Conservation (phyloP, 164 flowering plant species). For the Malania oleifera region DNA sequence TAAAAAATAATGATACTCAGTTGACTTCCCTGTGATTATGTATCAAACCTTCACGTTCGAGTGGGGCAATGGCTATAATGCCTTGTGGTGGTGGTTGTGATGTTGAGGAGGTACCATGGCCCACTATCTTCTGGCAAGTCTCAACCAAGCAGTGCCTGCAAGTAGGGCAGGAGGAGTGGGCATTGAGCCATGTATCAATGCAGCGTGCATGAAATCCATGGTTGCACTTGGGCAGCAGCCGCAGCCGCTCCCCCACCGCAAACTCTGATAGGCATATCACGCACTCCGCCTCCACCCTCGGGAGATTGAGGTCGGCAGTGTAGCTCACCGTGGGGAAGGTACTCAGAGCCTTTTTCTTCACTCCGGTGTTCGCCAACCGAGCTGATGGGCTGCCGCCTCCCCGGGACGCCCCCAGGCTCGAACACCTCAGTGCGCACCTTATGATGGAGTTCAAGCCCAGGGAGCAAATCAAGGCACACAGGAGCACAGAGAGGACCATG, state of each 20-base stretch:
- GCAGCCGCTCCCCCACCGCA: slow-evolving; percentile 40
- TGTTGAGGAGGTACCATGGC: slow-evolving; percentile 29
- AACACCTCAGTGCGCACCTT: slow-evolving; percentile 71
- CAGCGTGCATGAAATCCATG: slow-evolving; percentile 84
- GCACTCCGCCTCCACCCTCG: slow-evolving; percentile 60
- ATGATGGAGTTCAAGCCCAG: slow-evolving; percentile 76
- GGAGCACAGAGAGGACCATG: slow-evolving; percentile 74
- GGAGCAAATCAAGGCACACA: slow-evolving; percentile 81
- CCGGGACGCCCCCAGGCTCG: slow-evolving; percentile 26
- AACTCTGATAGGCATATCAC: slow-evolving; percentile 80
- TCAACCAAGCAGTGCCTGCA: slow-evolving; percentile 66
- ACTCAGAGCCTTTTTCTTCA: slow-evolving; percentile 58
- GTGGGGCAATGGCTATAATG: slow-evolving; percentile 39
- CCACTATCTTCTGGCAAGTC: slow-evolving; percentile 53
- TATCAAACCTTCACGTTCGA: slow-evolving; percentile 59
- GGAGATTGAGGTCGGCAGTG: slow-evolving; percentile 33
- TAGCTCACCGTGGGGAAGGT: slow-evolving; percentile 51
- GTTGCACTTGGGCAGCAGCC: slow-evolving; percentile 69
- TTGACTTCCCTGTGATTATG: slow-evolving; percentile 31
- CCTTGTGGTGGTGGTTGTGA: slow-evolving; percentile 18
- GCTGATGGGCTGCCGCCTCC: slow-evolving; percentile 14
- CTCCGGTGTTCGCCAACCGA: slow-evolving; percentile 45
- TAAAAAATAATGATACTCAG: too few relatives aligned
- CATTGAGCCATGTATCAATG: slow-evolving; percentile 76
- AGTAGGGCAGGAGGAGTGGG: slow-evolving; percentile 87